Base-by-base conservation (phyloP, 2,329 filamentous ascomycete genomes). In the Nothopassalora personata region DNA sequence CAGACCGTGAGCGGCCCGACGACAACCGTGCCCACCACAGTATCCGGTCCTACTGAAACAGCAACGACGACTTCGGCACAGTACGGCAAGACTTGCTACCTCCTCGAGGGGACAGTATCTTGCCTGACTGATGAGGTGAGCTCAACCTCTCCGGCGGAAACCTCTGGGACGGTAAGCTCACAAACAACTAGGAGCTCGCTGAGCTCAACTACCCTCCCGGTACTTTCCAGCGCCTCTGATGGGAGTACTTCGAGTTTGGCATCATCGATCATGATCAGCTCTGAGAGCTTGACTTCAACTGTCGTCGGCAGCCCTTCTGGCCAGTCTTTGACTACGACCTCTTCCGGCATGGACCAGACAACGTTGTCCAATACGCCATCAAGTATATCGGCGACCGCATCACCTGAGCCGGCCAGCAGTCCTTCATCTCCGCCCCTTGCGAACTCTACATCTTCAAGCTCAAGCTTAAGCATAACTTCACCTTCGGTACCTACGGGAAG, bases 121-220 rank as follows among this genome's bases (percentile, higher is more conserved):
- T 49, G 46, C 46, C 28, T 49, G 28, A 49, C 19, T 28, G 46
- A 49, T 30, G 46, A 49, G 46, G 46, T 49, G 28, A 49, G 46
- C 46, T 27, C 19, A 15, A 49, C 28, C 46, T 49, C 46, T 49
- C 9, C 6, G 23, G 28, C 11, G 8, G 28, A 5, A 28, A 36
- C 19, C 10, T 46, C 52, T n/a, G 46, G 27, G 19, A 46, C 50
- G 39, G 39, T 49, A 54, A 54, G 52, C 52, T 54, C 52, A 54
- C 39, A 39, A 36, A 43, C 39, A 27, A 54, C 36, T 46, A 43
- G 39, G 23, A 54, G 52, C 36, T 45, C 52, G 27, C 18, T 27
- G 46, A 49, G 46, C 46, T 49, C 46, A 19, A 19, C 10, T 49
- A 49, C 46, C 3, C 18, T 9, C 3, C 3, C 46, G 19, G 4